A percentile compares a stretch with the other conserved stretches of the same genome.
Evolutionary conservation across 495 filamentous ascomycete species (phyloP).

Genomic region (Clavariopsis aquatica): DNA sequence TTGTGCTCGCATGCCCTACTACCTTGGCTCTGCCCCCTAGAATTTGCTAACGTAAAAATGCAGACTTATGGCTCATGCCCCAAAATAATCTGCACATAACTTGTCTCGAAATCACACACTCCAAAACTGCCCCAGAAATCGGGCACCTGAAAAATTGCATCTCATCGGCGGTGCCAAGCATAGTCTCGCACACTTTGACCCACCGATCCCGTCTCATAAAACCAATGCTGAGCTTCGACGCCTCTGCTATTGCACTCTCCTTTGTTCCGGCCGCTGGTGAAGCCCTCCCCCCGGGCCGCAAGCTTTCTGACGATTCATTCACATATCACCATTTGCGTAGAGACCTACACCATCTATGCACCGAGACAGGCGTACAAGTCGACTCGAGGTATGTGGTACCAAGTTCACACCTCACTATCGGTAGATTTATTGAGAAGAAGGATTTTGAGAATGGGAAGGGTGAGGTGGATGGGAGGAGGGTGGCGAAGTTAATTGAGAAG

Average conservation of each 20-base stretch:
- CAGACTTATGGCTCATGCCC: constrained; percentile 87
- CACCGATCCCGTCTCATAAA: constrained; percentile 74
- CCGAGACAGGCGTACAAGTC: constrained; percentile 60
- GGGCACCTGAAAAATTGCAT: constrained; percentile 58
- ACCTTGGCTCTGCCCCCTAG: no score
- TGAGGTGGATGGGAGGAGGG: constrained; percentile 43
- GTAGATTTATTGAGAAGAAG: constrained; percentile 61
- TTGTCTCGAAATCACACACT: constrained; percentile 76
- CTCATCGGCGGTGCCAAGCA: constrained; percentile 47
- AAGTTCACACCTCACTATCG: constrained; percentile 85
- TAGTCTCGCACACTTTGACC: constrained; percentile 63
- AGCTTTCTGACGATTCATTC: constrained; percentile 57
- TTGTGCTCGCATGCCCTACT: constrained; percentile 8
- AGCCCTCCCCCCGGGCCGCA: constrained; percentile 41
- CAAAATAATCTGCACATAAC: constrained; percentile 78
- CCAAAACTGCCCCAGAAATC: constrained; percentile 63
- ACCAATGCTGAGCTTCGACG: constrained; percentile 81
- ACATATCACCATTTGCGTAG: constrained; percentile 89
- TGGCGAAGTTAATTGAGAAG: constrained; percentile 59
- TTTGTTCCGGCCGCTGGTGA: constrained; percentile 77
- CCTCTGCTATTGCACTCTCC: constrained; percentile 77
- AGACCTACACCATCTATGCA: constrained; percentile 66
- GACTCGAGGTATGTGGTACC: constrained; percentile 80
- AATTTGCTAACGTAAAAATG: constrained; percentile 6
- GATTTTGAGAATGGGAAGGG: neutral